Base-by-base conservation (phyloP, 768 basidiomycete species). In the Cantharellus anzutake region DNA sequence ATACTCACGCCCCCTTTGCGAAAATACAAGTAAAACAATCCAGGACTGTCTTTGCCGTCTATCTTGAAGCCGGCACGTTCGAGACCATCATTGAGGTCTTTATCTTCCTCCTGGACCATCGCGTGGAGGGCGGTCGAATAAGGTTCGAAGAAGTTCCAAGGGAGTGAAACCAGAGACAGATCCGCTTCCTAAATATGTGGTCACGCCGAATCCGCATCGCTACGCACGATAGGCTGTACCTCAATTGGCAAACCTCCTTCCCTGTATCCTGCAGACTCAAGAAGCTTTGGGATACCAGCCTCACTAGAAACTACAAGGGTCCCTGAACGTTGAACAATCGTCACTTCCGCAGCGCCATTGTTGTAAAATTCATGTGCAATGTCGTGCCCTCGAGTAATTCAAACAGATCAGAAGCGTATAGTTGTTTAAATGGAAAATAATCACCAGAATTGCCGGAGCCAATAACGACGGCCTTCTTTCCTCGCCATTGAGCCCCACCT, bases 391-490 rank as follows among this genome's bases (percentile, higher is more conserved):
- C 34, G 1, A 7, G 34, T 7, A 35, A 34, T 55, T 35, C 7
- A 7, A 35, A n/a, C 37, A n/a, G 52, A 55, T 14, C 34, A 35
- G 11, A 7, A 7, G 34, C 52, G 44, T 29, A 11, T 48, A 11
- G 44, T 11, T 11, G 0, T 48, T 11, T 48, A 11, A 48, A 48
- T 29, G 44, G 44, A 29, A 48, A 48, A 48, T 11, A 29, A 11
- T 48, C 52, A 11, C 34, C 7, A 11, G 52, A 55, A 35, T 55
- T 55, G 7, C 52, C 7, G 37, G 68, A 66, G 2, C 70, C 70
- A 40, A 70, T 67, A 14, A 71, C 68, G 14, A 71, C 61, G 14
- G 67, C 69, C 59, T 68, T 70, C 63, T 71, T 70, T 51, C 69
- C 69, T 14, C 60, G 59, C 60, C 62, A 71, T 0, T 56, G 67